These are phyloP conservation scores for Malus domestica DNA, from an alignment of 306 rosid genomes.

Conservation along the genomic window ASM211411v1 NC_041797.1:5476501-5477000, in stretches of 20 bases:
- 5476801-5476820: constrained; percentile 64
- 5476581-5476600: constrained; percentile 70
- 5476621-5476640: constrained; percentile 40
- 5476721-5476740: constrained; percentile 50
- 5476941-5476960: constrained; percentile 69
- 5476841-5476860: constrained; percentile 44
- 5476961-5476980: constrained; percentile 6
- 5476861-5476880: constrained; percentile 39
- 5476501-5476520: constrained; percentile 45
- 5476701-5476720: constrained; percentile 46
- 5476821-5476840: constrained; percentile 54
- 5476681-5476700: constrained; percentile 70
- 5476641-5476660: constrained; percentile 58
- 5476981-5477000: background rate
- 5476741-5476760: constrained; percentile 47
- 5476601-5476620: constrained; percentile 50
- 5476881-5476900: background rate
- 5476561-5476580: constrained; percentile 46
- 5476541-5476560: constrained; percentile 53
- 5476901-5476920: background rate
- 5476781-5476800: constrained; percentile 73
- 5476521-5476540: constrained; percentile 43
- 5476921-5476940: no score
- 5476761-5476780: constrained; percentile 75
- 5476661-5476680: constrained; percentile 82